A percentile compares a stretch with the other conserved stretches of the same genome.
phyloP scores from a whole-genome alignment of 2,329 filamentous ascomycete genomes.

The Blastomyces silverae region DNA sequence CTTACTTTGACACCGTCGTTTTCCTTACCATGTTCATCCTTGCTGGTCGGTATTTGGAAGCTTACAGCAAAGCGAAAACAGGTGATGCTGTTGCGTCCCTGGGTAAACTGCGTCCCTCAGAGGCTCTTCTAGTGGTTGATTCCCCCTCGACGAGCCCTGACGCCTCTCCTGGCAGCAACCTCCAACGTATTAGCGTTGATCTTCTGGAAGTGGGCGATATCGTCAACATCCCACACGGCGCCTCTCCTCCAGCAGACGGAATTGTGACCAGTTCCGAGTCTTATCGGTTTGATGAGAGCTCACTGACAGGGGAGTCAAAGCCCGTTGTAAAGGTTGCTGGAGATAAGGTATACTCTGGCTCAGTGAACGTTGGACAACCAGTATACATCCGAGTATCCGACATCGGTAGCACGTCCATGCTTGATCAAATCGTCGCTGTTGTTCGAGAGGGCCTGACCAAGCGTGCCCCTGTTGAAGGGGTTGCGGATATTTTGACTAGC shows the following conservation, averaged over 20 bases:
- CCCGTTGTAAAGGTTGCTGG: conserved; percentile 39
- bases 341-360: conserved; percentile 43
- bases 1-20: conserved; percentile 87
- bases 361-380: conserved; percentile 44
- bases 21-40: conserved; percentile 87
- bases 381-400: conserved; percentile 41
- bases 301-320: conserved; percentile 59
- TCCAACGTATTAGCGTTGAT: conserved; percentile 53
- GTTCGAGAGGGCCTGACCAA: conserved; percentile 46
- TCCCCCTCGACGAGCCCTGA: conserved; percentile 15
- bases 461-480: conserved; percentile 43
- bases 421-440: conserved; percentile 45
- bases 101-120: conserved; percentile 67
- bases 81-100: conserved; percentile 78
- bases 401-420: conserved; percentile 44
- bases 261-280: conserved; percentile 50
- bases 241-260: conserved; percentile 80
- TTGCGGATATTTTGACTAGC: conserved; percentile 44
- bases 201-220: conserved; percentile 66
- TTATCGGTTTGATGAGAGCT: conserved; percentile 78
- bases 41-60: conserved; percentile 55
- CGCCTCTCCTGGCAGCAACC: conserved; percentile 18
- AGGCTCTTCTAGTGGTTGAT: conserved; percentile 58
- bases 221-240: conserved; percentile 69
- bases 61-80: conserved; percentile 85